Base-by-base conservation (phyloP, 225 moss, liverwort and hornwort genomes). In the Takakia lepidozioides region DNA sequence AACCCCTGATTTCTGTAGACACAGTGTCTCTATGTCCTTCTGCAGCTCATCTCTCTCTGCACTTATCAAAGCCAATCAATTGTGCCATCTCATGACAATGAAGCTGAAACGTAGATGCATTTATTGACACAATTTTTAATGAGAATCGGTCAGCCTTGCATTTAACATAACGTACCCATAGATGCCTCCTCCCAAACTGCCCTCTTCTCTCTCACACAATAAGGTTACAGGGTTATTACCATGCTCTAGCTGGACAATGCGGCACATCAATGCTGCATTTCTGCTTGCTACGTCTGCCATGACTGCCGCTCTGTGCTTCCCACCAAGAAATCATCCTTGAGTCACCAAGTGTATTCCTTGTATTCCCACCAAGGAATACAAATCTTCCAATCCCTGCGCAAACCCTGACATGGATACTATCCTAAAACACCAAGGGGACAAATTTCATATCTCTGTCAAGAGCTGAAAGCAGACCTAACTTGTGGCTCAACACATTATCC, bases 201-300 rank as follows among this genome's bases (percentile, higher is more conserved):
- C 2, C 14, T 25, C 29, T 17, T 19, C 19, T 42, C 21, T 15
- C 22, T 19, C 9, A 25, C 26, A 47, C 40, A 27, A 9, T 28
- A 13, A 19, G 23, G 13, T 19, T 42, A 19, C 3, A 14, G 38
- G 28, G 20, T 10, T 21, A 19, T 20, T 47, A 93, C 93, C 93
- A 81, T 69, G 74, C 68, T 89, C 93, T 55, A 89, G 61, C 49
- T 93, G 93, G 46, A 93, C 93, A 34, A 93, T 93, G 15, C 93
- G 88, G 39, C 82, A 69, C 88, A 93, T 79, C 47, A 93, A 60
- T 38, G 88, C 93, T 23, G 69, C 88, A 79, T 86, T 86, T 50
- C 78, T 73, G 38, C 70, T 69, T 48, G 70, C 70, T 25, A 58
- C 21, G 36, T 64, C 75, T 52, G 72, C 92, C 92, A 92, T 92